Evolutionary conservation across 1,284 basidiomycete species (phyloP).

Genomic region (Melanopsichium pennsylvanicum): DNA sequence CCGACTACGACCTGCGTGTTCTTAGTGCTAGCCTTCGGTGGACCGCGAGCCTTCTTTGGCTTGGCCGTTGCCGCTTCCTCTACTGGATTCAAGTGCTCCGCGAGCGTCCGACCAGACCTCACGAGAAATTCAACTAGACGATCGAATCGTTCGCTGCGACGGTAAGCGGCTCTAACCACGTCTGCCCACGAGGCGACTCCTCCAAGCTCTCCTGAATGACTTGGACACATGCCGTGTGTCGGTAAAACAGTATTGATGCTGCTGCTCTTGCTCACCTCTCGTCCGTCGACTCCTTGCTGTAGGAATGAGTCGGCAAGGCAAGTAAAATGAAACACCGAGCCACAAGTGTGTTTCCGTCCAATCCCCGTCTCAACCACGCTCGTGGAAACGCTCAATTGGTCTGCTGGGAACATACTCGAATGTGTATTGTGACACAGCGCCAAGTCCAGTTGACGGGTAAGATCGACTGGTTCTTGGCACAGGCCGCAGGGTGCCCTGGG

Average conservation of each 20-base stretch:
- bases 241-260: slow-evolving; percentile 36
- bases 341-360: slow-evolving; percentile 66
- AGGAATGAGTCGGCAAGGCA: slow-evolving; percentile 77
- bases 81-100: slow-evolving; percentile 13
- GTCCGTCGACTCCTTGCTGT: slow-evolving; percentile 7
- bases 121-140: slow-evolving; percentile 23
- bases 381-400: neutral
- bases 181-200: slow-evolving; percentile 37
- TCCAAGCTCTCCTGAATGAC: neutral
- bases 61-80: neutral
- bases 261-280: neutral
- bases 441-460: slow-evolving; percentile 28
- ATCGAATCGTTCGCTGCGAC: slow-evolving; percentile 42
- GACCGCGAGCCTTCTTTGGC: neutral
- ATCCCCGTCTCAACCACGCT: neutral
- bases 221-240: slow-evolving; percentile 42
- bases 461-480: slow-evolving; percentile 19
- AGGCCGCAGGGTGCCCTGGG: slow-evolving; percentile 17
- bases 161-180: slow-evolving; percentile 41
- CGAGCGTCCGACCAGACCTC: slow-evolving; percentile 11
- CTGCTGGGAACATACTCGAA: neutral
- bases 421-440: slow-evolving; percentile 23
- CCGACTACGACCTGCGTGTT: neutral
- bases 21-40: neutral
- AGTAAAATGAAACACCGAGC: slow-evolving; percentile 73